Evolutionary conservation across 768 basidiomycete genomes (phyloP).

Genomic region (Mycena polygramma): DNA sequence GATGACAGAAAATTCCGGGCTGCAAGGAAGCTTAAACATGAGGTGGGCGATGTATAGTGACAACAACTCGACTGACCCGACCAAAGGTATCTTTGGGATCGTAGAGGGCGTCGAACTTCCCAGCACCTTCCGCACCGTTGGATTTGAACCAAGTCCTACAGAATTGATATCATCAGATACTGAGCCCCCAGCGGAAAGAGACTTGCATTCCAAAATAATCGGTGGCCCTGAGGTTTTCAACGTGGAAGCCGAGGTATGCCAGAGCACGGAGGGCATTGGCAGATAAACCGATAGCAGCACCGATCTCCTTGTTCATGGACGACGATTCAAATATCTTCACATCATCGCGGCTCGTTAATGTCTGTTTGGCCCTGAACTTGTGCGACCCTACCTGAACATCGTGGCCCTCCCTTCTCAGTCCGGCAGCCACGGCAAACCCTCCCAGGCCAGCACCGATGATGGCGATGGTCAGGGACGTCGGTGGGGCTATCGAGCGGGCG

Average conservation of each 20-base stretch:
- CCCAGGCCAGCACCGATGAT: not conserved
- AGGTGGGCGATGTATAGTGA: too few species aligned
- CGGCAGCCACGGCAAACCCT: not conserved
- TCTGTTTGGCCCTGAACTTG: not conserved
- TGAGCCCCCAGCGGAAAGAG: too few species aligned
- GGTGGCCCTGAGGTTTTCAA: conserved; percentile 4
- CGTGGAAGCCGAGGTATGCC: conserved; percentile 24
- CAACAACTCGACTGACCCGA: too few species aligned
- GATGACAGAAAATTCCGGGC: conserved; percentile 6
- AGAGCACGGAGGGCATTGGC: conserved; percentile 29
- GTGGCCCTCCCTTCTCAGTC: not conserved
- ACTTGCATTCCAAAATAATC: not conserved
- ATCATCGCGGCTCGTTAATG: not conserved
- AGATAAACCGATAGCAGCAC: conserved; percentile 25
- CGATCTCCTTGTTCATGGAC: conserved; percentile 32
- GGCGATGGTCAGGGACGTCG: not conserved
- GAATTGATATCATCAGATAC: too few species aligned
- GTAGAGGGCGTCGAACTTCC: too few species aligned
- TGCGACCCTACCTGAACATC: not conserved
- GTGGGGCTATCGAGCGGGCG: too few species aligned
- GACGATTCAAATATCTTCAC: conserved; percentile 31
- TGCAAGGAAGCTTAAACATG: not conserved
- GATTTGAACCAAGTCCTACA: too few species aligned
- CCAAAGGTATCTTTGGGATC: too few species aligned
- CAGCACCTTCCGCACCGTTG: too few species aligned